Evolutionary conservation across 805 yeast species (phyloP).

Genomic region (Ogataea pignaliae): DNA sequence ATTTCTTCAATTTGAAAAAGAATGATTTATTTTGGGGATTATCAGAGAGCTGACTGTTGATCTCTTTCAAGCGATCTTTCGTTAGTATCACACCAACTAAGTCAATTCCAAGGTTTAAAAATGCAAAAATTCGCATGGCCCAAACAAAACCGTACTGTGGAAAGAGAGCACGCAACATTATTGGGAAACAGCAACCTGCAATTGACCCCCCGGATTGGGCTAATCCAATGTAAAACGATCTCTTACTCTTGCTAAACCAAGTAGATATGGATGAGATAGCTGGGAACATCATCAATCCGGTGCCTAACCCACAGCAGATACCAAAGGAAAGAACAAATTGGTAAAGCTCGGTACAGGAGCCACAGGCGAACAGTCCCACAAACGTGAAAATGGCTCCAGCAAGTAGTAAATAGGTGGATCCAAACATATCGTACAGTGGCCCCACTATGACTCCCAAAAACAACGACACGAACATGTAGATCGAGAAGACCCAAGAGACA

Average conservation of each 20-base stretch:
- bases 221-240: conserved; percentile 33
- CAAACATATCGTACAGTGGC: conserved; percentile 52
- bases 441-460: conserved; percentile 50
- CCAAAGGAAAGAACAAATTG: conserved; percentile 40
- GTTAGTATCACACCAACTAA: conserved; percentile 29
- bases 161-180: conserved; percentile 44
- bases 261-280: conserved; percentile 40
- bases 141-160: conserved; percentile 49
- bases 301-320: conserved; percentile 36
- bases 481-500: conserved; percentile 63
- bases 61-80: conserved; percentile 30
- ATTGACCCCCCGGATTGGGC: conserved; percentile 54
- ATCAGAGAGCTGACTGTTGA: conserved; percentile 23
- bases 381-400: conserved; percentile 39
- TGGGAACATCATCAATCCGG: conserved; percentile 41
- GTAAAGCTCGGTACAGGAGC: conserved; percentile 36
- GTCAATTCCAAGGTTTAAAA: conserved; percentile 21
- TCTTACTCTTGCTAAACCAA: conserved; percentile 36
- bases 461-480: conserved; percentile 46
- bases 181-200: conserved; percentile 61
- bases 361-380: conserved; percentile 49
- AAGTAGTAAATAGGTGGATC: conserved; percentile 39
- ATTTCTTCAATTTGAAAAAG: conserved; percentile 13
- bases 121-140: conserved; percentile 50
- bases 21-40: conserved; percentile 25